Percentiles rank a stretch among this genome's conserved stretches.
These are phyloP conservation scores for Lactifluus hygrophoroides DNA, from an alignment of 768 basidiomycete species.

Conservation along the genomic window DNA sequence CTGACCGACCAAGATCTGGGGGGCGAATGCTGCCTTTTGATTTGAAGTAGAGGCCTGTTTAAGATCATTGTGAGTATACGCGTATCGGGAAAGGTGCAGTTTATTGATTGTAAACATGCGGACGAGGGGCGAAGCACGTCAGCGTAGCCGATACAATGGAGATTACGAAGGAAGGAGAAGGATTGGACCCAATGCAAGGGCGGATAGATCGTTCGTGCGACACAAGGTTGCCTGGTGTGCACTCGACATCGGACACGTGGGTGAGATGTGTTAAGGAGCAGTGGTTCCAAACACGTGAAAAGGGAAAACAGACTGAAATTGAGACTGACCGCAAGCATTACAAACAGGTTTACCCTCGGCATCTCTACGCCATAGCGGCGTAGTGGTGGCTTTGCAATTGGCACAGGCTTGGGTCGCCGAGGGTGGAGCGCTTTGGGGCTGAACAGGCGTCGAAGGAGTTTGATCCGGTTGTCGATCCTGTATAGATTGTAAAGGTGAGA, in stretches of 20 bases:
- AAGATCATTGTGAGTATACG: slow-evolving; percentile 13
- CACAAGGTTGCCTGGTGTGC: slow-evolving; percentile 20
- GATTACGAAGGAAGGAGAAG: slow-evolving; percentile 15
- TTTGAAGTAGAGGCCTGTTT: slow-evolving; percentile 77
- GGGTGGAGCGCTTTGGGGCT: slow-evolving; percentile 5
- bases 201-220: slow-evolving; percentile 17
- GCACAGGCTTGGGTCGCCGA: slow-evolving; percentile 35
- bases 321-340: slow-evolving; percentile 79
- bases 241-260: slow-evolving; percentile 33
- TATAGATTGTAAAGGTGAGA: slow-evolving; percentile 4
- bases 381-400: slow-evolving; percentile 69
- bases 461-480: slow-evolving; percentile 16
- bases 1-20: slow-evolving; percentile 39
- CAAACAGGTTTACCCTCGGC: slow-evolving; percentile 76
- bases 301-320: slow-evolving; percentile 30
- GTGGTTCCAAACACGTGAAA: slow-evolving; percentile 24
- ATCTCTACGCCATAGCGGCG: slow-evolving; percentile 81
- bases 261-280: slow-evolving; percentile 22
- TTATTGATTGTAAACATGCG: slow-evolving; percentile 15
- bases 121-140: slow-evolving; percentile 13
- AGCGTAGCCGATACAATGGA: slow-evolving; percentile 13
- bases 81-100: slow-evolving; percentile 6
- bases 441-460: slow-evolving; percentile 6
- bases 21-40: slow-evolving; percentile 70
- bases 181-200: slow-evolving; percentile 7